phyloP scores from a whole-genome alignment of 805 yeast species.

The Wickerhamomyces hampshirensis region DNA sequence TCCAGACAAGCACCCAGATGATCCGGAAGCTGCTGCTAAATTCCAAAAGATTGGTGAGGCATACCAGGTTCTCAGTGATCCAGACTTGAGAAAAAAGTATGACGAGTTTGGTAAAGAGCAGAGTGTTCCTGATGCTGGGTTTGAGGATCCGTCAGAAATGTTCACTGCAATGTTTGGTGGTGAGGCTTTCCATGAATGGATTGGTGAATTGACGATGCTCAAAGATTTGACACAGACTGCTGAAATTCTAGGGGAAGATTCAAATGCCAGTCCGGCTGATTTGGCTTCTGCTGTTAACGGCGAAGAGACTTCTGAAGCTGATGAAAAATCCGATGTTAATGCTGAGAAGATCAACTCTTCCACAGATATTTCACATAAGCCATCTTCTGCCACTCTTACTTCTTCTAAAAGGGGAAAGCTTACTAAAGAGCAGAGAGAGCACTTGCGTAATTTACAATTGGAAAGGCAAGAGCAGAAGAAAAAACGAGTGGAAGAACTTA shows the following conservation, averaged over 20 bases:
- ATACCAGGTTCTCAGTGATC: slow-evolving; percentile 76
- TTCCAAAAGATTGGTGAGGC: slow-evolving; percentile 75
- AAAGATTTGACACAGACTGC: slow-evolving; percentile 58
- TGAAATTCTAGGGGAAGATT: slow-evolving; percentile 33
- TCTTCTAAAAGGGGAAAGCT: slow-evolving; percentile 23
- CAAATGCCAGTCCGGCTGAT: too few relatives aligned
- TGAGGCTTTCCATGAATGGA: slow-evolving; percentile 70
- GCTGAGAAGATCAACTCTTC: not conserved
- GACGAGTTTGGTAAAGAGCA: slow-evolving; percentile 82
- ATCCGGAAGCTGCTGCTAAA: slow-evolving; percentile 80
- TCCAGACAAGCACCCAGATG: slow-evolving; percentile 96
- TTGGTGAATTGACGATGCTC: slow-evolving; percentile 70
- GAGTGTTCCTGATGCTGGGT: slow-evolving; percentile 65
- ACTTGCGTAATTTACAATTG: slow-evolving; percentile 44
- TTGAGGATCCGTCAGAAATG: slow-evolving; percentile 82
- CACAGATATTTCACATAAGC: slow-evolving; percentile 11
- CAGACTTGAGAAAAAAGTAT: slow-evolving; percentile 61
- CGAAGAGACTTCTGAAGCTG: not conserved
- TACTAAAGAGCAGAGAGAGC: slow-evolving; percentile 42
- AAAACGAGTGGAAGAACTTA: slow-evolving; percentile 46
- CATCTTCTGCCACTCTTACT: too few relatives aligned
- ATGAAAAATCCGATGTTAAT: not conserved
- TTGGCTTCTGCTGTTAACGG: not conserved
- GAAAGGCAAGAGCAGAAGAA: slow-evolving; percentile 48
- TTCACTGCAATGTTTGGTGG: slow-evolving; percentile 84